A percentile compares a stretch with the other conserved stretches of the same genome.
phyloP scores from a whole-genome alignment of 1,284 basidiomycete species.

The Malassezia restricta region DNA sequence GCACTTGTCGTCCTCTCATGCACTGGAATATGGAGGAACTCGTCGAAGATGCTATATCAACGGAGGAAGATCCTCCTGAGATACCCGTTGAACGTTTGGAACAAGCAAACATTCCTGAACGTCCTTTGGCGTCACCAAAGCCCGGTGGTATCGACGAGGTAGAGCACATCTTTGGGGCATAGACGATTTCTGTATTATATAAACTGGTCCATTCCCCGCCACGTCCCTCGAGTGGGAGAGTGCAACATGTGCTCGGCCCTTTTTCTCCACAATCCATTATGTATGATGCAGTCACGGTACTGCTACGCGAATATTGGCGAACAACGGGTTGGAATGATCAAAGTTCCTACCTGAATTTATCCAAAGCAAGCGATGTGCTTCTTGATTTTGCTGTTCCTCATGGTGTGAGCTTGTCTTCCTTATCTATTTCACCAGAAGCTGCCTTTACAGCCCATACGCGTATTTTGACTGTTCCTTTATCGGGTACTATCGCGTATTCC shows the following conservation, averaged over 20 bases:
- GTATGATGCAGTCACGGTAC: conserved; percentile 54
- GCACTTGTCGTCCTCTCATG: conserved; percentile 21
- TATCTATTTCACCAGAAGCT: conserved; percentile 66
- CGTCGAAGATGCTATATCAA: conserved; percentile 16
- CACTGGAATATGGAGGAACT: conserved; percentile 31
- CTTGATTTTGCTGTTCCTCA: conserved; percentile 70
- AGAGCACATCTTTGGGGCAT: conserved; percentile 32
- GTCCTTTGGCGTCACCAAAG: conserved; percentile 25
- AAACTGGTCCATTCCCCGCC: not conserved
- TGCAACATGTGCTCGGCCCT: not conserved
- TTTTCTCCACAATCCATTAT: conserved; percentile 12
- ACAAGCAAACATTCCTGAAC: conserved; percentile 7
- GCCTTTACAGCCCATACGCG: conserved; percentile 69
- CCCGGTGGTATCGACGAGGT: conserved; percentile 39
- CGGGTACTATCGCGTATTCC: conserved; percentile 85
- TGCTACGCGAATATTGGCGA: conserved; percentile 74
- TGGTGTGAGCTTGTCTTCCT: conserved; percentile 67
- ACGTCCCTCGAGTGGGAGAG: not conserved
- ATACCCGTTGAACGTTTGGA: not conserved
- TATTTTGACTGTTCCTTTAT: conserved; percentile 78
- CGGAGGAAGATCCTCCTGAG: conserved; percentile 17
- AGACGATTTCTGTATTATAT: not conserved
- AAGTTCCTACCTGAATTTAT: conserved; percentile 80
- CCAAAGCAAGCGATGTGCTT: conserved; percentile 56
- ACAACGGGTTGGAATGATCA: conserved; percentile 93